These are phyloP conservation scores for Striga asiatica DNA, from an alignment of 257 asterid genomes.

Conservation along the genomic window DNA sequence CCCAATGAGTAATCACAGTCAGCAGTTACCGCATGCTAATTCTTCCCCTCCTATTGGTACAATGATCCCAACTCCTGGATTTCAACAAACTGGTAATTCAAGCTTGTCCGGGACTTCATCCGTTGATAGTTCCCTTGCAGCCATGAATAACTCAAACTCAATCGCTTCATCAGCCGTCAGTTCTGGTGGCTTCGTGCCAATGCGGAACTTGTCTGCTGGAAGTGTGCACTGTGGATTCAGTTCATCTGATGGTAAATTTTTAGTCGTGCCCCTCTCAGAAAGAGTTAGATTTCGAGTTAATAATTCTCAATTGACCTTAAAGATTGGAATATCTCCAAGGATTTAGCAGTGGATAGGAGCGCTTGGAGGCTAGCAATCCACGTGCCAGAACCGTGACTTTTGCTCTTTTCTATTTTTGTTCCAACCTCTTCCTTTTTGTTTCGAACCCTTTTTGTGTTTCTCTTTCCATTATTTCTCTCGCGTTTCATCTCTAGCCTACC, in stretches of 20 bases:
- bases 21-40: conserved; percentile 51
- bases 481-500: no score
- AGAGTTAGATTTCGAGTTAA: not conserved
- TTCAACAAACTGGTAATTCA: conserved; percentile 58
- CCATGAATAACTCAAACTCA: conserved; percentile 36
- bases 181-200: conserved; percentile 52
- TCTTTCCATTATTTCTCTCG: no score
- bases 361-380: no score
- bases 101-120: conserved; percentile 40
- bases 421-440: no score
- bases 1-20: conserved; percentile 44
- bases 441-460: no score
- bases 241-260: conserved; percentile 39
- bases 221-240: conserved; percentile 23
- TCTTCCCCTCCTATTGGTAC: conserved; percentile 62
- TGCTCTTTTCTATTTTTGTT: no score
- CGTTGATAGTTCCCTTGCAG: conserved; percentile 41
- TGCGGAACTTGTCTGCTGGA: conserved; percentile 23
- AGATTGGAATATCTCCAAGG: no score
- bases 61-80: conserved; percentile 98
- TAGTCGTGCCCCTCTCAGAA: conserved; percentile 5
- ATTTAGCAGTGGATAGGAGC: no score
- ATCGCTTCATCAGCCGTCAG: conserved; percentile 46
- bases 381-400: no score
- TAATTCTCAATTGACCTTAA: no score